These are phyloP conservation scores for Globisporangium cederbergense DNA, from an alignment of 352 stramenopile genomes.

Conservation along the genomic window DNA sequence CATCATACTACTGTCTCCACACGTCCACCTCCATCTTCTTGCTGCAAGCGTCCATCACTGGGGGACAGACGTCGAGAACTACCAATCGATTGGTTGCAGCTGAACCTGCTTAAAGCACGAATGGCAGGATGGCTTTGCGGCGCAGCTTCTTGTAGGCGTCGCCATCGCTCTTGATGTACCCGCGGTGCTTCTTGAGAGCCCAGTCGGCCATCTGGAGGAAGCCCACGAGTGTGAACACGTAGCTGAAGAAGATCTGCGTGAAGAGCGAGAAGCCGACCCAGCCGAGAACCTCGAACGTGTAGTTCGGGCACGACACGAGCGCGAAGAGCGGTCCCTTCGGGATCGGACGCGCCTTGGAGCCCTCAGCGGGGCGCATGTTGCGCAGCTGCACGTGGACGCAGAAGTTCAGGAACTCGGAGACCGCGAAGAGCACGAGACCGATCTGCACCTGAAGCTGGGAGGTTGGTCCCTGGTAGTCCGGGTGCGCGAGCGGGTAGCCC, in stretches of 20 bases:
- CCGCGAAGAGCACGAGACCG: slow-evolving; percentile 52
- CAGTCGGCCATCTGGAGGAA: slow-evolving; percentile 90
- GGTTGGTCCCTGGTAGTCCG: slow-evolving; percentile 48
- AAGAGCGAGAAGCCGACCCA: slow-evolving; percentile 89
- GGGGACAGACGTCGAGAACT: background rate
- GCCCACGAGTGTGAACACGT: slow-evolving; percentile 82
- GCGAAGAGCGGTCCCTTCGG: slow-evolving; percentile 73
- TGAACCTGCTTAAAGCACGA: slow-evolving; percentile 55
- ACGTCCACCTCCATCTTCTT: background rate
- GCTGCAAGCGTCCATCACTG: background rate
- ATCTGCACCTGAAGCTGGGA: slow-evolving; percentile 53
- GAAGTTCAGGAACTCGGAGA: slow-evolving; percentile 85
- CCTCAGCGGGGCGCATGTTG: slow-evolving; percentile 71
- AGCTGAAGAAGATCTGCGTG: slow-evolving; percentile 79
- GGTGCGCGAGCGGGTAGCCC: slow-evolving; percentile 82
- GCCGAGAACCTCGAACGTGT: slow-evolving; percentile 87
- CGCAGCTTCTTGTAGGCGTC: slow-evolving; percentile 87
- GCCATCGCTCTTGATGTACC: slow-evolving; percentile 85
- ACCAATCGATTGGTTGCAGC: background rate
- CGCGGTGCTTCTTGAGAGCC: slow-evolving; percentile 86
- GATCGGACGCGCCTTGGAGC: slow-evolving; percentile 66
- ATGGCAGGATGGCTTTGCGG: slow-evolving; percentile 82
- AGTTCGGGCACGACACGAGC: slow-evolving; percentile 90
- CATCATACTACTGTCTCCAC: background rate
- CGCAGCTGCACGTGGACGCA: slow-evolving; percentile 83